Evolutionary conservation across 116 monocot species (phyloP).

Genomic region (Posidonia oceanica): DNA sequence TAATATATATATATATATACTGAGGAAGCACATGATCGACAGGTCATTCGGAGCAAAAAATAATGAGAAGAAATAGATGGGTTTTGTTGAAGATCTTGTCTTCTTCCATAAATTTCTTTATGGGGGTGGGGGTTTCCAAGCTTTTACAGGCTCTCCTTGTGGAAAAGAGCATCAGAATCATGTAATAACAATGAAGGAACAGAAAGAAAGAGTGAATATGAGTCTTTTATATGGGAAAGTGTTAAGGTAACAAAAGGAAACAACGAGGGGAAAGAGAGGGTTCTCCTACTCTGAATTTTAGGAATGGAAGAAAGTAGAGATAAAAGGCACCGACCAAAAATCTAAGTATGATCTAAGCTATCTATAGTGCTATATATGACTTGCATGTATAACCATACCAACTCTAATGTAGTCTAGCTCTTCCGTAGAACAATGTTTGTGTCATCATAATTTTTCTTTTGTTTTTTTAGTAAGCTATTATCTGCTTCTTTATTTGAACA

Average conservation of each 20-base stretch:
- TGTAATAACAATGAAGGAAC: not conserved
- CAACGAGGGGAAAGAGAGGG: not conserved
- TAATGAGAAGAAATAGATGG: not conserved
- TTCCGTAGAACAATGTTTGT: not conserved
- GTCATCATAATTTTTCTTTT: not conserved
- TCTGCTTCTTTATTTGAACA: no score
- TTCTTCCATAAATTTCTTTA: not conserved
- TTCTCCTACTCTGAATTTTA: not conserved
- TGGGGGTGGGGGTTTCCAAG: constrained; percentile 4
- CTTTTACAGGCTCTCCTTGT: not conserved
- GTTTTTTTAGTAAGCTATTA: no score
- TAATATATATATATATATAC: not conserved
- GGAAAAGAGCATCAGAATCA: not conserved
- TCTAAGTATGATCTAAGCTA: not conserved
- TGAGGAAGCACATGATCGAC: not conserved
- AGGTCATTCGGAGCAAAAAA: not conserved
- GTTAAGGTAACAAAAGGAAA: not conserved
- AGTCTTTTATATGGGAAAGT: not conserved
- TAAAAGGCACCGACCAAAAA: constrained; percentile 4
- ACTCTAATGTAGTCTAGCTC: not conserved
- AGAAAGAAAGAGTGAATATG: no score
- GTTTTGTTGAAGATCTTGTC: constrained; percentile 3
- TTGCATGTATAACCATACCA: not conserved
- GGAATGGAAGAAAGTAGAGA: not conserved
- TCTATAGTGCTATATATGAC: no score